Conservation (phyloP, 495 filamentous ascomycete genomes). For the Penicillium antarcticum region DNA sequence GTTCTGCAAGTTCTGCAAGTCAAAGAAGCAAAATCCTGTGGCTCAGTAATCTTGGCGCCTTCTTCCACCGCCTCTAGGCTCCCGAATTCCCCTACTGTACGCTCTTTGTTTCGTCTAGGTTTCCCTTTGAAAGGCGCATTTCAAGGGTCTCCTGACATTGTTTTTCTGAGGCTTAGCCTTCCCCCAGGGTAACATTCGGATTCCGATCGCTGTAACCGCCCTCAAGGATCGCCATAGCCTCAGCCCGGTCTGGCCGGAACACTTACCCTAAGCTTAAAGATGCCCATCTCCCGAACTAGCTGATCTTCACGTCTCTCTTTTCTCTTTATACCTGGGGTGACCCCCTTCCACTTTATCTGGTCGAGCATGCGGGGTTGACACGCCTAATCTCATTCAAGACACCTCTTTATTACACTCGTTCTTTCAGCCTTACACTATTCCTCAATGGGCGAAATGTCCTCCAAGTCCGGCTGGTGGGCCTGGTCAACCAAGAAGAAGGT, state of each 20-base stretch:
- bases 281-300: slow-evolving; percentile 8
- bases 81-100: not conserved
- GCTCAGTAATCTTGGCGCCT: not conserved
- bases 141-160: not conserved
- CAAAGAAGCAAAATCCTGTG: not conserved
- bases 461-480: slow-evolving; percentile 25
- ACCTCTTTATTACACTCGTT: not conserved
- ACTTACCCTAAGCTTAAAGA: slow-evolving; percentile 16
- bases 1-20: not conserved
- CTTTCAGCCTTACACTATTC: not conserved
- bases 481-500: slow-evolving; percentile 41
- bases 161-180: not conserved
- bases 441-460: slow-evolving; percentile 1
- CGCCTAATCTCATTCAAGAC: not conserved
- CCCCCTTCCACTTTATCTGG: not conserved
- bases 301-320: slow-evolving; percentile 6
- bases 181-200: slow-evolving; percentile 4
- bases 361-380: not conserved
- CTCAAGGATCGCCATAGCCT: slow-evolving; percentile 10
- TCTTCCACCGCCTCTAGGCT: slow-evolving; percentile 1
- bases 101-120: not conserved
- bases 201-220: not conserved
- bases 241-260: slow-evolving; percentile 7
- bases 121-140: not conserved
- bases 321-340: slow-evolving; percentile 2